A percentile compares a stretch with the other conserved stretches of the same genome.
Conservation (phyloP, 768 basidiomycete genomes). For the Naematelia encephala region DNA sequence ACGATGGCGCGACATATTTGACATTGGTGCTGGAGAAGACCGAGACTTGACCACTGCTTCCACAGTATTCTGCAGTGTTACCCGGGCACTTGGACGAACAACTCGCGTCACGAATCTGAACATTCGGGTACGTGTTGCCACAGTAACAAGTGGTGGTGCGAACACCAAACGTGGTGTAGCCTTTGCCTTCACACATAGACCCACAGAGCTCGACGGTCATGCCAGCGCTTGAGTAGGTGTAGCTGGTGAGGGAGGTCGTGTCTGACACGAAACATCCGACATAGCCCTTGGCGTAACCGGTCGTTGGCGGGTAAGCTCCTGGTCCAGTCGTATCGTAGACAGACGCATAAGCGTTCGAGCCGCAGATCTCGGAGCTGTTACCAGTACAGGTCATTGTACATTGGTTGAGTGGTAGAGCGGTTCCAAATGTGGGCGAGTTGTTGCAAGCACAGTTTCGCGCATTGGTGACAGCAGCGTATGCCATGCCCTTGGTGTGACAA, state of each 20-base stretch:
- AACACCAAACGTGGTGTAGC: constrained; percentile 1
- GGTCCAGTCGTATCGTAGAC: constrained; percentile 16
- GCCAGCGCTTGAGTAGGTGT: constrained; percentile 19
- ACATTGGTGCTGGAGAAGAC: not conserved
- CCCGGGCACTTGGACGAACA: constrained; percentile 22
- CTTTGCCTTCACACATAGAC: constrained; percentile 22
- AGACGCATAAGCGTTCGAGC: not conserved
- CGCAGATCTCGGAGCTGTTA: not conserved
- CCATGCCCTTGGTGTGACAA: constrained; percentile 29
- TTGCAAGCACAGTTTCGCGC: constrained; percentile 42
- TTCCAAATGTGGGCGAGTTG: constrained; percentile 16
- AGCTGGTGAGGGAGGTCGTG: constrained; percentile 1
- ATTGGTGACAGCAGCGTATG: constrained; percentile 22
- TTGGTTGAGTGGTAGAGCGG: not conserved
- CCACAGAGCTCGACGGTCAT: constrained; percentile 30
- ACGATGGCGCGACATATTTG: not conserved
- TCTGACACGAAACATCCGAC: constrained; percentile 25
- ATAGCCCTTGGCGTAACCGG: constrained; percentile 13
- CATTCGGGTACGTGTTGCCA: constrained; percentile 6
- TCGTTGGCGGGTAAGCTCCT: constrained; percentile 5
- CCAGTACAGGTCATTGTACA: constrained; percentile 22
- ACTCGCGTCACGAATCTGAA: constrained; percentile 10
- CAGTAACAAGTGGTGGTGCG: constrained; percentile 11
- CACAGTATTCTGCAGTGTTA: constrained; percentile 21
- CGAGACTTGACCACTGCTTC: constrained; percentile 4